Conservation (phyloP, 2,329 filamentous ascomycete species). For the Endocalyx cinctus region DNA sequence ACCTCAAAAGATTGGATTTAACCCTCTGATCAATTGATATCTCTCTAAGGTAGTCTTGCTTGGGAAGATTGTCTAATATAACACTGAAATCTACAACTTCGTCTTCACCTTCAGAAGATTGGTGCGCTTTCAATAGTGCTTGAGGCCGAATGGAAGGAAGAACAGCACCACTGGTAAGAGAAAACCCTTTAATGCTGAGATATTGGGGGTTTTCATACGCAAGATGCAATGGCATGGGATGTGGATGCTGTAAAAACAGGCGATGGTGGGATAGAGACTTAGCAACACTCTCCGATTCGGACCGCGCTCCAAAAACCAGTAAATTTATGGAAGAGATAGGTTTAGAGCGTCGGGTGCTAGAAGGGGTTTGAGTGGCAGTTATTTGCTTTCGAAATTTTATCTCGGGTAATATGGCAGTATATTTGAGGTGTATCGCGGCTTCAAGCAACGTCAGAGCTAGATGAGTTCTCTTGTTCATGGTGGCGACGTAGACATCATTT, state of each 20-base stretch:
- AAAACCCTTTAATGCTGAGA: constrained; percentile 6
- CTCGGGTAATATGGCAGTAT: no score
- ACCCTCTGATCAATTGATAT: constrained; percentile 8
- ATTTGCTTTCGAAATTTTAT: no score
- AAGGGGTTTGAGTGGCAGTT: no score
- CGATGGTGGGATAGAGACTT: constrained; percentile 7
- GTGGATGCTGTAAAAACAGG: constrained; percentile 15
- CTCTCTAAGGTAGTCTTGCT: constrained; percentile 5
- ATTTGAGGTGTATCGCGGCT: no score
- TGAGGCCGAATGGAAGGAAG: constrained; percentile 10
- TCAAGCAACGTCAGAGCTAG: no score
- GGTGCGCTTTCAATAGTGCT: no score
- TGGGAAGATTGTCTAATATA: constrained; percentile 10
- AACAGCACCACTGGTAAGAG: constrained; percentile 6
- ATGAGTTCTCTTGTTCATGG: no score
- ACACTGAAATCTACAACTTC: constrained; percentile 3
- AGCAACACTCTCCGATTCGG: constrained; percentile 5
- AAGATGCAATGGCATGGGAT: constrained; percentile 4
- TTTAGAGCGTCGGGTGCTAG: no score
- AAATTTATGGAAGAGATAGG: no score
- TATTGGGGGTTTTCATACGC: constrained; percentile 17
- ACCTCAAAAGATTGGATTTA: constrained; percentile 9
- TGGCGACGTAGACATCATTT: no score
- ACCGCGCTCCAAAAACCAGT: no score
- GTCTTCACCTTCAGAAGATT: constrained; percentile 4